Evolutionary conservation across 2,329 filamentous ascomycete species (phyloP).

Genomic region (Sclerotinia sclerotiorum): DNA sequence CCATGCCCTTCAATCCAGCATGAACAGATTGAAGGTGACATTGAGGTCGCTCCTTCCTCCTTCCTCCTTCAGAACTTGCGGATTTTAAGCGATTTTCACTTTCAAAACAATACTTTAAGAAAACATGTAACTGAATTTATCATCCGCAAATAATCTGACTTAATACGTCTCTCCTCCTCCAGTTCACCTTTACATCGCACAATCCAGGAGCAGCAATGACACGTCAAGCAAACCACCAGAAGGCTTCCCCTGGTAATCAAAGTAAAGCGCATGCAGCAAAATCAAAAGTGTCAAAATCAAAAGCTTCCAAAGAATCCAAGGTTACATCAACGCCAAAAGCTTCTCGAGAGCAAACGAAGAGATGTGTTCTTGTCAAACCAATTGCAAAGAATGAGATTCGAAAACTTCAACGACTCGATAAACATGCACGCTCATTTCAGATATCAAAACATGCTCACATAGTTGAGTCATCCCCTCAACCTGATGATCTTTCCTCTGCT

Average conservation of each 20-base stretch:
- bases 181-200: background rate
- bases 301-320: background rate
- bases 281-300: background rate
- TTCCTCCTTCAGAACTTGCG: background rate
- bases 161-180: background rate
- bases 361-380: constrained; percentile 9
- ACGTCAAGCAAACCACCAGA: constrained; percentile 3
- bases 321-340: background rate
- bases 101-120: background rate
- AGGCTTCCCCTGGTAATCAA: background rate
- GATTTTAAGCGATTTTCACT: background rate
- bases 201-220: background rate
- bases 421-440: background rate
- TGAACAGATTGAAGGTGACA: background rate
- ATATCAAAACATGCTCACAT: background rate
- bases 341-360: constrained; percentile 2
- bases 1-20: background rate
- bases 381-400: constrained; percentile 1
- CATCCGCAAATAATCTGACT: background rate
- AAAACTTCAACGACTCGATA: background rate
- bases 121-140: background rate
- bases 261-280: background rate
- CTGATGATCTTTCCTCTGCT: background rate
- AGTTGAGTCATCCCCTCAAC: background rate
- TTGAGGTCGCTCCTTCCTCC: background rate